Base-by-base conservation (phyloP, 2,329 filamentous ascomycete genomes). In the Cryphonectria nitschkei region DNA sequence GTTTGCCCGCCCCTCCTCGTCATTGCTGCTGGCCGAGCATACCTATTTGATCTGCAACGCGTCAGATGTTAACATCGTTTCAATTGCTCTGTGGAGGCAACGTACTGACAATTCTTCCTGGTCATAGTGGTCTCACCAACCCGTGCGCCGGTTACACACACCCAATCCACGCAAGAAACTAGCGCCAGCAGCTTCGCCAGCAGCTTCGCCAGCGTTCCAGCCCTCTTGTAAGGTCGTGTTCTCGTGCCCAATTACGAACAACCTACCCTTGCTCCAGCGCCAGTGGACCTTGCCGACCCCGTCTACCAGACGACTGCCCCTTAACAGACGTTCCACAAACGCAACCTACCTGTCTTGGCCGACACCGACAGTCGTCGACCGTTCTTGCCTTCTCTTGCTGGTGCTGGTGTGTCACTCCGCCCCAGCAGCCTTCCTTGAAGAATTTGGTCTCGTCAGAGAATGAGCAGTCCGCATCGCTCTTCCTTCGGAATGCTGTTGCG, bases 401-500 rank as follows among this genome's bases (percentile, higher is more conserved):
- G 54, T 37, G 32, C 32, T 39, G 32, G 50, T 16, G 22, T 34
- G 60, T 37, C 68, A 65, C 69, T 65, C 54, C n/a, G 52, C 52
- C 26, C 52, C 75, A 64, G 65, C 68, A 54, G 41, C 62, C 77
- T 74, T 79, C 78, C 70, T 77, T n/a, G 19, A 22, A 37, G 52
- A 26, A 50, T 66, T 64, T 58, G 54, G 8, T 62, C 58, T 52
- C 46, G n/a, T 64, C 63, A 46, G 34, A 63, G 63, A 67, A 83
- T 82, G 78, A 82, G 80, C 76, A 76, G 78, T 66, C 77, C 79
- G 68, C 78, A 80, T 75, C 81, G 81, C 72, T 79, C 85, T 74
- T 86, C 83, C 76, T 82, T 87, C 81, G 84, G 84, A 76, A 86
- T 87, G 81, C 87, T 93, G 78, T 85, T 92, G 73, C 87, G 89